A percentile compares a stretch with the other conserved stretches of the same genome.
Conservation (phyloP, 306 rosid genomes). For the Mimosa bimucronata region DNA sequence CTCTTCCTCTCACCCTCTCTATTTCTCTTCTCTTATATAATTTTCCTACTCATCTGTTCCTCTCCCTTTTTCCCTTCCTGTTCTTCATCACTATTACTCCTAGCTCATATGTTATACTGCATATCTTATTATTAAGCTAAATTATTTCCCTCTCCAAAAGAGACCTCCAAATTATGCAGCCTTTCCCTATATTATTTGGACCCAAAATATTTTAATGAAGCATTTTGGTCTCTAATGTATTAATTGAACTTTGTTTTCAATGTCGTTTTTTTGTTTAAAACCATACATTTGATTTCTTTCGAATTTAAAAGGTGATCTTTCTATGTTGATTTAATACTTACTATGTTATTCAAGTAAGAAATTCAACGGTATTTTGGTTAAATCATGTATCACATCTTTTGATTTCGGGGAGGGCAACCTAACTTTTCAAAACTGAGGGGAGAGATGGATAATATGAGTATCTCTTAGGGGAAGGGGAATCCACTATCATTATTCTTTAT, state of each 20-base stretch:
- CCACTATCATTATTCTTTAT: background rate
- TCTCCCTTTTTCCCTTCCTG: too few species aligned
- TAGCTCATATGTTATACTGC: background rate
- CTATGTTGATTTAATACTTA: background rate
- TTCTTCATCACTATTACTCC: background rate
- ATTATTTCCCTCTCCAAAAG: background rate
- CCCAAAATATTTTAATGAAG: background rate
- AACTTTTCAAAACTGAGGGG: background rate
- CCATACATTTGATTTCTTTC: background rate
- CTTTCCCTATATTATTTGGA: background rate
- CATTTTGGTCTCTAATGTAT: background rate
- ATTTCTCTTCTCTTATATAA: too few species aligned
- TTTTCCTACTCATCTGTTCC: too few species aligned
- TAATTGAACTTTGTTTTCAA: background rate
- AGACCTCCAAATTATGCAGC: background rate
- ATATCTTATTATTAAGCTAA: background rate
- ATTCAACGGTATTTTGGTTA: background rate
- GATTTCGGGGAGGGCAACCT: background rate
- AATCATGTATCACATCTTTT: background rate
- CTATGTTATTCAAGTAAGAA: background rate
- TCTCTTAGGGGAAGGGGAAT: background rate
- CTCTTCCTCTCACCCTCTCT: background rate
- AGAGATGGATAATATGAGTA: background rate
- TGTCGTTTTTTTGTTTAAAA: background rate
- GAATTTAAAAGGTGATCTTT: background rate